These are phyloP conservation scores for Drosera spatulata DNA, from an alignment of 179 eudicot genomes.

Conservation along the genomic window DNA sequence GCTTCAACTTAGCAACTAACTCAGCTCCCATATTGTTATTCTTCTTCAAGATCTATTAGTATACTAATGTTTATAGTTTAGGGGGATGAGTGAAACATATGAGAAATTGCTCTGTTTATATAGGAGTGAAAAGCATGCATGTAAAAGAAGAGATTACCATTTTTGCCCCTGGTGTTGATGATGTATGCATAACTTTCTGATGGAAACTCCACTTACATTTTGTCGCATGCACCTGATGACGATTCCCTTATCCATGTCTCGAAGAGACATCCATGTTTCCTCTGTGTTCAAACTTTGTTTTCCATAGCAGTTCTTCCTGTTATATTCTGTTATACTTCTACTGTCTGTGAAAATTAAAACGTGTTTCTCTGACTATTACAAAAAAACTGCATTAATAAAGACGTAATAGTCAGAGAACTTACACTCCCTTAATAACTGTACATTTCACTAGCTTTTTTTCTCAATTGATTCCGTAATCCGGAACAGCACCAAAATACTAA, in stretches of 20 bases:
- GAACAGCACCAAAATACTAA: no score
- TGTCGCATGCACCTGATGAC: not conserved
- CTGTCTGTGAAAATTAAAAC: no score
- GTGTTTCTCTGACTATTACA: no score
- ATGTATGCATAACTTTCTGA: not conserved
- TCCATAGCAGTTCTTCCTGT: not conserved
- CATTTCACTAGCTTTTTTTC: no score
- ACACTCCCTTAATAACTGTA: not conserved
- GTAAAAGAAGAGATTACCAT: not conserved
- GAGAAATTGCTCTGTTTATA: not conserved
- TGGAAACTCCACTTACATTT: not conserved
- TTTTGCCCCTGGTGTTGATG: not conserved
- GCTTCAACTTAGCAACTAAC: conserved; percentile 1
- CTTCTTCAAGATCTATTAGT: not conserved
- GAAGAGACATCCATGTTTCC: not conserved
- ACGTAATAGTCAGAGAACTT: no score
- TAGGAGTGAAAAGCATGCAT: not conserved
- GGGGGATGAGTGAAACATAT: not conserved
- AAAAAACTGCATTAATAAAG: not conserved
- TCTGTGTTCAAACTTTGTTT: not conserved
- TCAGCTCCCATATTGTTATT: not conserved
- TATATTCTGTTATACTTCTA: not conserved
- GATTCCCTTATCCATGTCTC: not conserved
- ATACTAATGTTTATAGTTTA: not conserved
- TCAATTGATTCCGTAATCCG: no score